These are phyloP conservation scores for Pseudogymnoascus sp. DNA, from an alignment of 2,329 filamentous ascomycete genomes.

Conservation along the genomic window DNA sequence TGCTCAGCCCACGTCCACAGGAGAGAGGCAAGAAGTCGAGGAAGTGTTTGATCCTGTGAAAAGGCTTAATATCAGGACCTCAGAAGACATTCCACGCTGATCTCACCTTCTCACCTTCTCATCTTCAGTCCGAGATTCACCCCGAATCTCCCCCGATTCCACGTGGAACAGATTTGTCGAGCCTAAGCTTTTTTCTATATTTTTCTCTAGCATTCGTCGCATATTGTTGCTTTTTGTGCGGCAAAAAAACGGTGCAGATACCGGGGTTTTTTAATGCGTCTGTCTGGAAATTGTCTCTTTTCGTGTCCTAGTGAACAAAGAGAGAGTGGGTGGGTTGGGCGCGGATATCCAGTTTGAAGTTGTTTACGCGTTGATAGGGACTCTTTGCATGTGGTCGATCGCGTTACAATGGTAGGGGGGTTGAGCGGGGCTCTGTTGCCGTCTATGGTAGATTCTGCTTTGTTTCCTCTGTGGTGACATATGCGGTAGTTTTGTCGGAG, in stretches of 20 bases:
- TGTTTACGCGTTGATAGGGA: neutral
- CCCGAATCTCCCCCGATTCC: neutral
- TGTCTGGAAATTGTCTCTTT: neutral
- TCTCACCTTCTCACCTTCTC: neutral
- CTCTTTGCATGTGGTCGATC: neutral
- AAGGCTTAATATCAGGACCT: neutral
- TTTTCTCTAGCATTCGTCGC: neutral
- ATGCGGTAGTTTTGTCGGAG: neutral
- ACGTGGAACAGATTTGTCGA: neutral
- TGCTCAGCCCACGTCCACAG: conserved; percentile 60
- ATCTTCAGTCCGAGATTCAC: neutral
- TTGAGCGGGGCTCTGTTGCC: neutral
- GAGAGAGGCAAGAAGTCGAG: conserved; percentile 52
- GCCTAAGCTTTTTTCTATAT: neutral
- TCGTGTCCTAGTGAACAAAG: neutral
- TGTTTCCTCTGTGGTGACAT: neutral
- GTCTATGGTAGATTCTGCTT: neutral
- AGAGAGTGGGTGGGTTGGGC: neutral
- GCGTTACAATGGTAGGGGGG: neutral
- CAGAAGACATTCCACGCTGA: neutral
- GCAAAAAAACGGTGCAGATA: neutral
- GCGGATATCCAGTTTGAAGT: conserved; percentile 4
- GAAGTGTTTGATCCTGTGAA: conserved; percentile 62
- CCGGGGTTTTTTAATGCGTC: neutral
- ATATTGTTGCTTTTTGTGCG: neutral